Evolutionary conservation across 2,329 filamentous ascomycete species (phyloP).

Genomic region (Hypoxylon sp.): DNA sequence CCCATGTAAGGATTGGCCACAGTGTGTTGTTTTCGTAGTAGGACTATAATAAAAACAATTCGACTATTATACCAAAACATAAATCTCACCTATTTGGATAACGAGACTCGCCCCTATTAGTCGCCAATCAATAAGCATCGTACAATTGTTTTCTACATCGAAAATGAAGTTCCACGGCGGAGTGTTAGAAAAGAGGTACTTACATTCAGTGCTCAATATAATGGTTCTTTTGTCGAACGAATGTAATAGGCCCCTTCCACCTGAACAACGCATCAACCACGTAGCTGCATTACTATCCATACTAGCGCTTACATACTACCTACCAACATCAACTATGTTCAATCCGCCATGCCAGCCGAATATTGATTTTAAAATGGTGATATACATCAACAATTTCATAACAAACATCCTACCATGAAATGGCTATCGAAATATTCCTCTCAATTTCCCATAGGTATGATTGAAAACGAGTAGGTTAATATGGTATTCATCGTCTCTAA

Average conservation of each 20-base stretch:
- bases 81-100: neutral
- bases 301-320: conserved; percentile 1
- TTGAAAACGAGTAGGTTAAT: neutral
- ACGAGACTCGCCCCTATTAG: neutral
- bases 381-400: neutral
- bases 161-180: neutral
- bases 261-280: neutral
- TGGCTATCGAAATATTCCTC: neutral
- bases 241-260: neutral
- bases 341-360: neutral
- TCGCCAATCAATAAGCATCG: too few species aligned
- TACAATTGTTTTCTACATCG: neutral
- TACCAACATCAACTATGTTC: neutral
- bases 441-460: neutral
- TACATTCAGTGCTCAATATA: neutral
- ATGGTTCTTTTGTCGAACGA: neutral
- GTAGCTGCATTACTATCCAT: neutral
- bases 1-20: neutral
- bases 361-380: neutral
- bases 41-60: neutral
- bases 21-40: neutral
- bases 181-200: neutral
- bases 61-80: neutral
- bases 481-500: neutral
- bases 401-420: neutral